phyloP scores from a whole-genome alignment of 768 basidiomycete species.

The Amanita rimosa region DNA sequence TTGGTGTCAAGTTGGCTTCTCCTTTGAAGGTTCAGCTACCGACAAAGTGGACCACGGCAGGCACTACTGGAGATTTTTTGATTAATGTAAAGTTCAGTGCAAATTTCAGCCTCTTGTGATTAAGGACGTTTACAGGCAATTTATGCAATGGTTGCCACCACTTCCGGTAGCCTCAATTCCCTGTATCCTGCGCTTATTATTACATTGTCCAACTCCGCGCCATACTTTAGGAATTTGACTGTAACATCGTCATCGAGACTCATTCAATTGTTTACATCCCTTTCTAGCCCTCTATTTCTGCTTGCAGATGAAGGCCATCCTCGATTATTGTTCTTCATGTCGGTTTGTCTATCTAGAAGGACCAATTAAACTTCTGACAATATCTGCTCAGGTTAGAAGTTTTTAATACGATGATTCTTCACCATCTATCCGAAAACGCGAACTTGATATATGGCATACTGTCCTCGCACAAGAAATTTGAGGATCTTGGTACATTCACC shows the following conservation, averaged over 20 bases:
- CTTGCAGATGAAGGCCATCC: constrained; percentile 95
- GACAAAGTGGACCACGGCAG: constrained; percentile 63
- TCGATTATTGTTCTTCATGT: constrained; percentile 86
- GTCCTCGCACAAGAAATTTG: constrained; percentile 74
- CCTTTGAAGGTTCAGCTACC: constrained; percentile 60
- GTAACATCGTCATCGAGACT: constrained; percentile 76
- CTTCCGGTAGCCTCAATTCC: constrained; percentile 69
- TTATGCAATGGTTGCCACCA: constrained; percentile 83
- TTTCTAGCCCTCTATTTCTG: constrained; percentile 82
- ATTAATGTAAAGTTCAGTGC: constrained; percentile 49
- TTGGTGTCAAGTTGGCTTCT: constrained; percentile 58
- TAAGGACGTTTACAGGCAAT: constrained; percentile 45
- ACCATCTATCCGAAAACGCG: constrained; percentile 75
- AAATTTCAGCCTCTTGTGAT: constrained; percentile 4
- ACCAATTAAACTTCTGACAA: neutral
- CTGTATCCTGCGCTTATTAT: constrained; percentile 92
- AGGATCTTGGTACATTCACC: constrained; percentile 88
- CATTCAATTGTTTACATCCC: constrained; percentile 83
- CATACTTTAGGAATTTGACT: constrained; percentile 73
- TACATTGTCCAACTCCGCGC: constrained; percentile 78
- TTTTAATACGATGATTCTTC: constrained; percentile 76
- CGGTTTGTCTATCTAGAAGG: neutral
- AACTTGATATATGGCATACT: constrained; percentile 83
- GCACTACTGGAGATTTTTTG: constrained; percentile 78
- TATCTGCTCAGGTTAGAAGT: constrained; percentile 60